These are phyloP conservation scores for Calycina herbarum DNA, from an alignment of 2,329 filamentous ascomycete genomes.

Conservation along the genomic window DNA sequence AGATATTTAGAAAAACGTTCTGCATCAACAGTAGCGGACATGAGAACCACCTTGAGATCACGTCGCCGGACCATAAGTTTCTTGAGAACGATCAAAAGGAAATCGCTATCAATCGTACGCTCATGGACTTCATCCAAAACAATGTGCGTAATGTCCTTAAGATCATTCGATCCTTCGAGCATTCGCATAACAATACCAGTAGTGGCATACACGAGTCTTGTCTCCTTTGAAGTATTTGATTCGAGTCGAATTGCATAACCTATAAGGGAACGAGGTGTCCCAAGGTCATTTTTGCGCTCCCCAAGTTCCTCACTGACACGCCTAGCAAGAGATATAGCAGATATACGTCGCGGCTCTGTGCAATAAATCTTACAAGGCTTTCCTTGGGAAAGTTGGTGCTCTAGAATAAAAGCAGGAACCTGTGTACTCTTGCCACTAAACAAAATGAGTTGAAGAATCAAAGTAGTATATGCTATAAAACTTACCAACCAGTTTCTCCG, in stretches of 20 bases:
- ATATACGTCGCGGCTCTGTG: slow-evolving; percentile 93
- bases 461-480: slow-evolving; percentile 1
- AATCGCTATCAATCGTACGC: slow-evolving; percentile 93
- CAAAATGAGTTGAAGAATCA: slow-evolving; percentile 7
- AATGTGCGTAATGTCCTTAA: slow-evolving; percentile 87
- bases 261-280: slow-evolving; percentile 79
- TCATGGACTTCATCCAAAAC: slow-evolving; percentile 98
- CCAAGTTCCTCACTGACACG: slow-evolving; percentile 95
- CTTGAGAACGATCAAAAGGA: slow-evolving; percentile 87
- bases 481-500: slow-evolving; percentile 86
- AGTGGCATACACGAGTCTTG: slow-evolving; percentile 85
- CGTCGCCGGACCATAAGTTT: slow-evolving; percentile 73
- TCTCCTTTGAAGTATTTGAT: slow-evolving; percentile 78
- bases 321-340: slow-evolving; percentile 88
- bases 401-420: slow-evolving; percentile 89
- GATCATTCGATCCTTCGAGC: slow-evolving; percentile 84
- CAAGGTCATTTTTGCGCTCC: slow-evolving; percentile 78
- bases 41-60: slow-evolving; percentile 88
- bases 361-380: slow-evolving; percentile 90
- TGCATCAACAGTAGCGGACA: slow-evolving; percentile 96
- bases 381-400: slow-evolving; percentile 80
- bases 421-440: slow-evolving; percentile 89
- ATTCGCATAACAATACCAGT: slow-evolving; percentile 95
- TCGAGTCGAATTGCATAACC: slow-evolving; percentile 95
- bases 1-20: slow-evolving; percentile 89